Percentiles rank a stretch among this genome's conserved stretches.
phyloP scores from a whole-genome alignment of 176 grass and related monocot genomes.

The Cenchrus purpureus region DNA sequence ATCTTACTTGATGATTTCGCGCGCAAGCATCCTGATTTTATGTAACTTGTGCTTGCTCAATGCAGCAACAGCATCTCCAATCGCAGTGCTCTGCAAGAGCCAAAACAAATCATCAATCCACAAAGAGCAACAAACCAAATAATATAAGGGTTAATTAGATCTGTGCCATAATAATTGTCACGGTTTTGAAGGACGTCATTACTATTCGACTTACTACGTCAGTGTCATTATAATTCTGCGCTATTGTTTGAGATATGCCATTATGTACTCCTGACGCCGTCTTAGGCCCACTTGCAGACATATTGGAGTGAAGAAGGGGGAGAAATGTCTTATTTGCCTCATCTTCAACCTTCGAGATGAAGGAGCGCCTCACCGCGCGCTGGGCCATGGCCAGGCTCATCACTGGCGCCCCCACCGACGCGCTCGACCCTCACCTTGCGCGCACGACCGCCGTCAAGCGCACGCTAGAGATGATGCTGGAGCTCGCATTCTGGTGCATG shows the following conservation, averaged over 20 bases:
- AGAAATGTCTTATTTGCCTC: no score
- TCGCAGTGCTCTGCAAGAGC: constrained; percentile 51
- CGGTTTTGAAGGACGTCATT: no score
- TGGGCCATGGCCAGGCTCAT: constrained; percentile 72
- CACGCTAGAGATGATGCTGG: constrained; percentile 63
- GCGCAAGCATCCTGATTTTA: constrained; percentile 52
- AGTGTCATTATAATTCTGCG: no score
- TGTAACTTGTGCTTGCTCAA: constrained; percentile 58
- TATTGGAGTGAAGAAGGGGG: no score
- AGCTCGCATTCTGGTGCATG: constrained; percentile 73
- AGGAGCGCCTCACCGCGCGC: constrained; percentile 61
- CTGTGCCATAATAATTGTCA: no score
- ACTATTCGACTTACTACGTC: no score
- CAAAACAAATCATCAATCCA: background rate
- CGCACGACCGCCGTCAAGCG: constrained; percentile 26
- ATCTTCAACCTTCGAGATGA: constrained; percentile 32
- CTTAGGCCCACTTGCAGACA: no score
- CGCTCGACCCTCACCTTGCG: constrained; percentile 64
- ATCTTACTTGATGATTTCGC: constrained; percentile 53
- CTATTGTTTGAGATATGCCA: no score
- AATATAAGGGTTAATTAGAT: background rate
- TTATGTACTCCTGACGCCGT: no score
- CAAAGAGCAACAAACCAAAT: constrained; percentile 5
- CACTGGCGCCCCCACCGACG: constrained; percentile 48
- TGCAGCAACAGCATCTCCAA: constrained; percentile 43